phyloP scores from a whole-genome alignment of 139 green algal genomes.

The Astrephomene gubernaculifera region DNA sequence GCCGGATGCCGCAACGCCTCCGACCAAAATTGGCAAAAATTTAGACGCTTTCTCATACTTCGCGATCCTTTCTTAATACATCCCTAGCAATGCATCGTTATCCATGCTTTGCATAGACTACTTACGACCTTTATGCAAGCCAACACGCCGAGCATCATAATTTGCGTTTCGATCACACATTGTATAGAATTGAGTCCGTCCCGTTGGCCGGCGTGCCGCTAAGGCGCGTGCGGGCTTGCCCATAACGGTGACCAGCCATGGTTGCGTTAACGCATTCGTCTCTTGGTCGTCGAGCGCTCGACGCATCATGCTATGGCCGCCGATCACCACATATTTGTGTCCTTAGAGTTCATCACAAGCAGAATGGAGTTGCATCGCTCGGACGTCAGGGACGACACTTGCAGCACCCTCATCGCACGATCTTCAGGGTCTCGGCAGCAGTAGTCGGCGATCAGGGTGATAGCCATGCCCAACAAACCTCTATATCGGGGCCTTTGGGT shows the following conservation, averaged over 20 bases:
- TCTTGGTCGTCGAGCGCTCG: not conserved
- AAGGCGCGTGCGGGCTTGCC: not conserved
- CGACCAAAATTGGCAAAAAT: too few relatives aligned
- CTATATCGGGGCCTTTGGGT: not conserved
- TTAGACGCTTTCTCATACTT: too few relatives aligned
- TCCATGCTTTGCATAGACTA: too few relatives aligned
- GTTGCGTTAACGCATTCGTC: not conserved
- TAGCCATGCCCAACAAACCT: not conserved
- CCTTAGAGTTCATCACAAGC: not conserved
- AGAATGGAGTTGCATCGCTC: not conserved
- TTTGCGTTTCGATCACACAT: too few relatives aligned
- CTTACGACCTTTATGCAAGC: too few relatives aligned
- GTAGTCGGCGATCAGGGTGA: constrained; percentile 16
- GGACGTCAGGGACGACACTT: not conserved
- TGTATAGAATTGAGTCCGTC: too few relatives aligned
- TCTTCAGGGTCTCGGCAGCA: not conserved
- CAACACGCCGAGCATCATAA: too few relatives aligned
- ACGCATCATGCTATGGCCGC: not conserved
- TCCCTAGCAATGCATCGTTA: too few relatives aligned
- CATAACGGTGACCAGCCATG: not conserved
- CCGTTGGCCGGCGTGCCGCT: not conserved
- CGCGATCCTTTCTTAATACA: too few relatives aligned
- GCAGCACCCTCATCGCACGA: not conserved
- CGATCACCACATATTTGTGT: not conserved
- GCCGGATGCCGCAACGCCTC: too few relatives aligned